phyloP scores from a whole-genome alignment of 345 rosid genomes.

The Aquilaria sinensis region DNA sequence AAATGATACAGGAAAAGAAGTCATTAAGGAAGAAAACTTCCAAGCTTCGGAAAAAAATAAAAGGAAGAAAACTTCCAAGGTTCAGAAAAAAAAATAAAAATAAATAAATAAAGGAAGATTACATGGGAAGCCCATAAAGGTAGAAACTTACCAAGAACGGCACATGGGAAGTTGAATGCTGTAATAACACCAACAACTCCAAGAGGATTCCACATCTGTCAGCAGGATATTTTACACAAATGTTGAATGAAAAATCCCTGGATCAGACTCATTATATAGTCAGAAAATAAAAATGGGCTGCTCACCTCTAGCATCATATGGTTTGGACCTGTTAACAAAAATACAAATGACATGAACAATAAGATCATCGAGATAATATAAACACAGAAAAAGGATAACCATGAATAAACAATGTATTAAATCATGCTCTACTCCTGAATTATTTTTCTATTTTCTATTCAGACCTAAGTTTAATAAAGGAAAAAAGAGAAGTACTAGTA shows the following conservation, averaged over 20 bases:
- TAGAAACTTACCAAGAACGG: constrained; percentile 79
- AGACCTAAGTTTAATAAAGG: neutral
- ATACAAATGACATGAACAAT: constrained; percentile 18
- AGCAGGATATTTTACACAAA: constrained; percentile 14
- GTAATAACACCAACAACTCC: constrained; percentile 97
- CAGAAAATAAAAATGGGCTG: constrained; percentile 13
- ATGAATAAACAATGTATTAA: neutral
- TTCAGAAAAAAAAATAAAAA: too few species aligned
- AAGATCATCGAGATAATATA: neutral
- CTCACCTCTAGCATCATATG: constrained; percentile 94
- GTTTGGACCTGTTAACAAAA: constrained; percentile 72
- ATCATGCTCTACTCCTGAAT: neutral
- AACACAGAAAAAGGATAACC: too few species aligned
- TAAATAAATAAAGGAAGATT: neutral
- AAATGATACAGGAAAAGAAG: too few species aligned
- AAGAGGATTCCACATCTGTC: constrained; percentile 96
- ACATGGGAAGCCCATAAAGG: neutral
- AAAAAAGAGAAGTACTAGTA: neutral
- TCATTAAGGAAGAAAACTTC: too few species aligned
- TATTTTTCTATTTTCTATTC: neutral
- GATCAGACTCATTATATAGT: constrained; percentile 1
- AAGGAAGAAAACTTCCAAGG: too few species aligned
- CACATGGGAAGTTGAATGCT: constrained; percentile 95
- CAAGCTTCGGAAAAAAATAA: too few species aligned
- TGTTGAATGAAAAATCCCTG: constrained; percentile 8